Evolutionary conservation across 306 rosid genomes (phyloP), one percentile per base, ranked within the genome.

Genomic region (Ammopiptanthus mongolicus): DNA sequence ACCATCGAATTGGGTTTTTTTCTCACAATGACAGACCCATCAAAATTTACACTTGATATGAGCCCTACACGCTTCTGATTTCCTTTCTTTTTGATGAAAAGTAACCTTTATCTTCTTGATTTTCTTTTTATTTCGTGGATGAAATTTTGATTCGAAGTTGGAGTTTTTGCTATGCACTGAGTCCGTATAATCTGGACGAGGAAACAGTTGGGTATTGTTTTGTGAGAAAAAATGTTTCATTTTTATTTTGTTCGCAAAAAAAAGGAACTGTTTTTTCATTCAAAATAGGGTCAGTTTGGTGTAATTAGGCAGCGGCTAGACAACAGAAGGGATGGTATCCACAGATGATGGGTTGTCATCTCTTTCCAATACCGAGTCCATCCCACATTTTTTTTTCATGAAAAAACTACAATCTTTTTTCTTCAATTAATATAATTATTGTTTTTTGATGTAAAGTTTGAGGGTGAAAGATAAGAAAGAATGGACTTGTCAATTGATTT

Each of bases 261-360:
- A 28, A 50, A 29, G 48, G 65, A 55, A 23, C 6, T 14, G n/a
- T n/a, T 69, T 68, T 69, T 73, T 11, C 48, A 41, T 37, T 34
- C 50, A 64, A 19, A 67, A 48, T 14, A 8, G 0, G 8, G 66
- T 44, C 18, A 14, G 19, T 59, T 15, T 75, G 63, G 68, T 84
- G 62, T 63, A 52, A 68, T 80, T 69, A 15, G 81, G 91, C 88
- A 86, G 91, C 94, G 92, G 91, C 98, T 91, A 92, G 96, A 92
- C 98, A 92, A 90, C 96, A 91, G 91, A 87, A 92, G 94, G 8
- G 88, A 87, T 92, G 96, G 84, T 80, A 74, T 92, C 96, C 96
- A 90, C 96, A 83, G 94, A 81, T 78, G 82, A 14, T 87, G 90
- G 76, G 91, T 83, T 15, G 6, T 60, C 6, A 13, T 65, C 90